These are phyloP conservation scores for Penicillium psychrofluorescens DNA, from an alignment of 495 filamentous ascomycete species.

Conservation along the genomic window DNA sequence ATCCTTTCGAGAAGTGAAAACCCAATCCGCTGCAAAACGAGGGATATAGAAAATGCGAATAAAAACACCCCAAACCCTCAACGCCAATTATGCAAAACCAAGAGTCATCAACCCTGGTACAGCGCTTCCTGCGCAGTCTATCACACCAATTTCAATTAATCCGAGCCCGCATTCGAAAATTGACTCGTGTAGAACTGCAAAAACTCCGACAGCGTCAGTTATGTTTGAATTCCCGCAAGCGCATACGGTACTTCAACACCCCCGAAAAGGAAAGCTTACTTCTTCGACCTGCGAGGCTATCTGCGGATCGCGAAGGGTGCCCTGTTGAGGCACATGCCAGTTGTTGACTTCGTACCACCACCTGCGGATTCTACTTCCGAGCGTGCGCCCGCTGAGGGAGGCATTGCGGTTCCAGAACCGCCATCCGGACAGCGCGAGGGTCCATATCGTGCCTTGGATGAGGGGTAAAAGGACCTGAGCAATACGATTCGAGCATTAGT, in stretches of 20 bases:
- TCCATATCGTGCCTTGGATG: conserved; percentile 77
- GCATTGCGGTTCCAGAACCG: conserved; percentile 71
- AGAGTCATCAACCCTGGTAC: no score
- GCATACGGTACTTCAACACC: no score
- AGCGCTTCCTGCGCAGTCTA: neutral
- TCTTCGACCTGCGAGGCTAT: conserved; percentile 38
- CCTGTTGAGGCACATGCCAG: conserved; percentile 54
- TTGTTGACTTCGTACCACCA: conserved; percentile 94
- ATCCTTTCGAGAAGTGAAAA: neutral
- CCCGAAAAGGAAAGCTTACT: conserved; percentile 30
- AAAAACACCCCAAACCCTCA: conserved; percentile 7
- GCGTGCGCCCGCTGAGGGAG: conserved; percentile 57
- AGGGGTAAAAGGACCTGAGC: conserved; percentile 72
- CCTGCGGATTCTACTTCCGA: conserved; percentile 63
- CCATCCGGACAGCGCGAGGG: conserved; percentile 73
- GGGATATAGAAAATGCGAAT: conserved; percentile 5
- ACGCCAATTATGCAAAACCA: conserved; percentile 17
- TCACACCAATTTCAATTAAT: conserved; percentile 5
- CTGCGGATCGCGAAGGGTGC: conserved; percentile 17
- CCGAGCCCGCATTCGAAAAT: conserved; percentile 32
- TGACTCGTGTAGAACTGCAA: conserved; percentile 39
- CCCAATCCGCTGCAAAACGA: neutral
- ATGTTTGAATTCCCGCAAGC: neutral
- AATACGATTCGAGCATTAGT: conserved; percentile 2
- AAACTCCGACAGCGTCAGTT: conserved; percentile 33